Evolutionary conservation across 148 eudicot species (phyloP).

Genomic region (Chenopodium formosanum): DNA sequence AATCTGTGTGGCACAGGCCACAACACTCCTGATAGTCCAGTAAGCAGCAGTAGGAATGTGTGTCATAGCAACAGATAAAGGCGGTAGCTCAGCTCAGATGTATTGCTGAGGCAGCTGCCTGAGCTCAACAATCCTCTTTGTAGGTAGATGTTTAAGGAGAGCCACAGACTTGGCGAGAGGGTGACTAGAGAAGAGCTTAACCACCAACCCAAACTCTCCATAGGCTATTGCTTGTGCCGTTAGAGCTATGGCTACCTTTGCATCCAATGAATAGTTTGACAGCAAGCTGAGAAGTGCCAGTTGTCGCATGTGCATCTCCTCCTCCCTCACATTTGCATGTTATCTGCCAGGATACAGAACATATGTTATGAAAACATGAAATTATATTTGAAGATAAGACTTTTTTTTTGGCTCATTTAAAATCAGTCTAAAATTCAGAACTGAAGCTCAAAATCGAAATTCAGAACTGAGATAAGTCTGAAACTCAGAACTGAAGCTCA

Average conservation of each 20-base stretch:
- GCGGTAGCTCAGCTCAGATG: slow-evolving; percentile 64
- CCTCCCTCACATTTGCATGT: slow-evolving; percentile 78
- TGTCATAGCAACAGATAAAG: slow-evolving; percentile 52
- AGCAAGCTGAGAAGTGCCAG: slow-evolving; percentile 70
- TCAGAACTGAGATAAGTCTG: too few relatives aligned
- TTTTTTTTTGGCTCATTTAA: too few relatives aligned
- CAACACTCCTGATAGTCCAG: slow-evolving; percentile 87
- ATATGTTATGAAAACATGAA: too few relatives aligned
- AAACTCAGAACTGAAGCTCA: too few relatives aligned
- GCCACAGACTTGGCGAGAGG: slow-evolving; percentile 82
- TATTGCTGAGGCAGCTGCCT: slow-evolving; percentile 64
- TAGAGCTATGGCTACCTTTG: slow-evolving; percentile 64
- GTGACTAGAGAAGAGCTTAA: slow-evolving; percentile 45
- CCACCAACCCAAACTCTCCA: slow-evolving; percentile 86
- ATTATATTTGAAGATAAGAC: too few relatives aligned
- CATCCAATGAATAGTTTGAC: slow-evolving; percentile 83
- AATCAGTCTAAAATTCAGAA: too few relatives aligned
- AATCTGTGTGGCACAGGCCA: slow-evolving; percentile 67
- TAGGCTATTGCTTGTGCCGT: slow-evolving; percentile 73
- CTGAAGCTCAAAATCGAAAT: too few relatives aligned
- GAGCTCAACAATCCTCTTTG: slow-evolving; percentile 60
- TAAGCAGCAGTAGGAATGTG: slow-evolving; percentile 88
- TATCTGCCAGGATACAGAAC: too few relatives aligned
- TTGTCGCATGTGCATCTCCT: slow-evolving; percentile 70
- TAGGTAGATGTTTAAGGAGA: slow-evolving; percentile 70